These are phyloP conservation scores for Teunomyces aglyptinius DNA, from an alignment of 805 yeast genomes.

Conservation along the genomic window DNA sequence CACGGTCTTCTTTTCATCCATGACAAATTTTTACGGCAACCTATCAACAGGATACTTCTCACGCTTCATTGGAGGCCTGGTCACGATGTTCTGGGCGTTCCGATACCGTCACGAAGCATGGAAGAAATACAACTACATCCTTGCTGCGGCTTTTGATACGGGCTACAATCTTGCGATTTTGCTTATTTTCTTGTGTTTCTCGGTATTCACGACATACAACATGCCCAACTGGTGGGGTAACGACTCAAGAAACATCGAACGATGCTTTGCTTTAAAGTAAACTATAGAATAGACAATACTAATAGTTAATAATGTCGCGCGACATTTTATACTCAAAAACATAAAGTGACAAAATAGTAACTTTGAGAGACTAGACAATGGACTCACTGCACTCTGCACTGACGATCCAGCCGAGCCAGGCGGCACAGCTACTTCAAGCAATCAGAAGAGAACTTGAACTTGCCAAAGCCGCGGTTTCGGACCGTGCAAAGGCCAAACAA, in stretches of 20 bases:
- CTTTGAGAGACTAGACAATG: too few species aligned
- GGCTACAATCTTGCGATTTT: constrained; percentile 46
- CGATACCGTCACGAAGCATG: constrained; percentile 39
- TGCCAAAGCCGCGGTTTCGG: constrained; percentile 23
- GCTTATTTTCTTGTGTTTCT: constrained; percentile 35
- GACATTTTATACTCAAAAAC: not conserved
- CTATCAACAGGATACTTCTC: constrained; percentile 49
- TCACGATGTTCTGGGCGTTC: constrained; percentile 45
- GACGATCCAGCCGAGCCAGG: constrained; percentile 22
- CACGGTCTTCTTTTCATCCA: constrained; percentile 47
- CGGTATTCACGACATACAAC: constrained; percentile 17
- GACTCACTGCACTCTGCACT: constrained; percentile 1
- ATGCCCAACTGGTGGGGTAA: constrained; percentile 54
- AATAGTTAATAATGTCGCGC: not conserved
- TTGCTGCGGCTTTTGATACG: constrained; percentile 53
- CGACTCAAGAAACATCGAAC: constrained; percentile 40
- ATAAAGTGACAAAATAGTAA: too few species aligned
- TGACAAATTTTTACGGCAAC: constrained; percentile 50
- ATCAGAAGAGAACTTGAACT: constrained; percentile 24
- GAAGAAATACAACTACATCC: constrained; percentile 45
- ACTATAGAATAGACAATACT: not conserved
- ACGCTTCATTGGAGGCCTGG: constrained; percentile 46
- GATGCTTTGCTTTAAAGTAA: constrained; percentile 39
- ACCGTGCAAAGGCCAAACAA: constrained; percentile 17
- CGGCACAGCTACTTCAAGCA: constrained; percentile 23